Conservation (phyloP, 352 stramenopile genomes). For the Globisporangium orthogonon region DNA sequence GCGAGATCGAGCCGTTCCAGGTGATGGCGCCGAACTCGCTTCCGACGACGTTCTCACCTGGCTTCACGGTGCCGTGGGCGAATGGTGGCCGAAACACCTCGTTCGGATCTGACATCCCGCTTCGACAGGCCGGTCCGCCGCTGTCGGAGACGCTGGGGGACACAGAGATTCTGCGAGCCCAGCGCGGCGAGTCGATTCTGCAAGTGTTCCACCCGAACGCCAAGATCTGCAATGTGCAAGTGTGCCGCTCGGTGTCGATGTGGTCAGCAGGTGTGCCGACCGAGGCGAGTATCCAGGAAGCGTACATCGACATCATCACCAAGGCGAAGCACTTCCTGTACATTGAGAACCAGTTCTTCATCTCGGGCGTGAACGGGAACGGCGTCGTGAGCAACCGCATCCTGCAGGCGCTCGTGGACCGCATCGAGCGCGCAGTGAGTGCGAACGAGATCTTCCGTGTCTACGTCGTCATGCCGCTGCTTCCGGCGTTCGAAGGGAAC, state of each 20-base stretch:
- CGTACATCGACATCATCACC: conserved; percentile 80
- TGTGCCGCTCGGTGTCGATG: conserved; percentile 79
- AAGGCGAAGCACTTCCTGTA: conserved; percentile 86
- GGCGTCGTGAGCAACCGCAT: conserved; percentile 77
- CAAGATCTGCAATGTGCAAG: conserved; percentile 74
- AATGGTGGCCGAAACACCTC: conserved; percentile 8
- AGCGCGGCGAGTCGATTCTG: conserved; percentile 55
- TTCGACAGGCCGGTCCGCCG: conserved; percentile 10
- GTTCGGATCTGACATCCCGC: conserved; percentile 11
- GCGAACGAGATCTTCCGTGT: conserved; percentile 72
- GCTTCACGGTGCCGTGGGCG: conserved; percentile 9
- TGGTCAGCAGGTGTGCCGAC: conserved; percentile 83
- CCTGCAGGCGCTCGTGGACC: conserved; percentile 73
- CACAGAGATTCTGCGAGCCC: conserved; percentile 47
- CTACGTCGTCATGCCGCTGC: conserved; percentile 81
- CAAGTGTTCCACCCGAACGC: conserved; percentile 68
- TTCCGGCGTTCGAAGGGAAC: conserved; percentile 83
- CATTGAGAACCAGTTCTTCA: conserved; percentile 93
- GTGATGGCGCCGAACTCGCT: conserved; percentile 14
- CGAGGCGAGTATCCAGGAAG: conserved; percentile 76
- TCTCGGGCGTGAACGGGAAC: conserved; percentile 78
- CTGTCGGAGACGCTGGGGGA: conserved; percentile 29
- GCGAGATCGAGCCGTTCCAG: conserved; percentile 24
- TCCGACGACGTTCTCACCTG: conserved; percentile 9
- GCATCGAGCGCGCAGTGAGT: conserved; percentile 73